Conservation (phyloP, 2,329 filamentous ascomycete genomes). For the Cordyceps pruinosa region DNA sequence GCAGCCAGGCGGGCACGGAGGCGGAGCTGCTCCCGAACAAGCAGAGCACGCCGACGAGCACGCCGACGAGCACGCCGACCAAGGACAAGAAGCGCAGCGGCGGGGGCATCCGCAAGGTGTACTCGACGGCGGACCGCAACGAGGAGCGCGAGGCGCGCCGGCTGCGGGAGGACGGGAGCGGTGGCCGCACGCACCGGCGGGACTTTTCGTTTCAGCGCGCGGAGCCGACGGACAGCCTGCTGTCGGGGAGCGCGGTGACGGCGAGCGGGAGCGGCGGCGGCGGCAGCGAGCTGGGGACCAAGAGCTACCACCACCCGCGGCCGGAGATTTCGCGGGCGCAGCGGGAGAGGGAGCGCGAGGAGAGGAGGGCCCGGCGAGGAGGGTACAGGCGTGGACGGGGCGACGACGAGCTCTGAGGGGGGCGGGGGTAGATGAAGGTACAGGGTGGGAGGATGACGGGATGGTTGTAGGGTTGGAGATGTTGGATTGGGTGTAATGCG, state of each 20-base stretch:
- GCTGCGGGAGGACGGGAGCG: conserved; percentile 43
- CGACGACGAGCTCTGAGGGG: conserved; percentile 18
- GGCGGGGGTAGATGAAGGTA: no score
- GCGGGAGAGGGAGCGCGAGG: conserved; percentile 25
- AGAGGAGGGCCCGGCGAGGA: conserved; percentile 28
- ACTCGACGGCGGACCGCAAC: conserved; percentile 51
- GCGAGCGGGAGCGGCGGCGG: conserved; percentile 28
- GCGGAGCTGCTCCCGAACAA: conserved; percentile 55
- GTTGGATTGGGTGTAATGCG: neutral
- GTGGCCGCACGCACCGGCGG: conserved; percentile 36
- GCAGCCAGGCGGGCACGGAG: conserved; percentile 52
- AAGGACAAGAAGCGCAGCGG: conserved; percentile 23
- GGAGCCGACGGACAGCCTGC: conserved; percentile 27
- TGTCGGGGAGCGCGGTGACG: conserved; percentile 11
- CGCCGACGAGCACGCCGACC: conserved; percentile 47
- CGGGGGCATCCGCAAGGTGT: conserved; percentile 53
- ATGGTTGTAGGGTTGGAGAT: neutral
- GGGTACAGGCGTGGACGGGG: conserved; percentile 31
- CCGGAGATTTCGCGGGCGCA: conserved; percentile 40
- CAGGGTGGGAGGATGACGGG: neutral
- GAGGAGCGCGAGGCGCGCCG: conserved; percentile 44
- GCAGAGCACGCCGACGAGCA: conserved; percentile 50
- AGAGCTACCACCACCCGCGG: conserved; percentile 50
- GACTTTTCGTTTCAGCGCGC: conserved; percentile 50
- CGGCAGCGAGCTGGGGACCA: conserved; percentile 47